Base-by-base conservation (phyloP, 2,329 filamentous ascomycete genomes). In the Xenoacremonium recifei region DNA sequence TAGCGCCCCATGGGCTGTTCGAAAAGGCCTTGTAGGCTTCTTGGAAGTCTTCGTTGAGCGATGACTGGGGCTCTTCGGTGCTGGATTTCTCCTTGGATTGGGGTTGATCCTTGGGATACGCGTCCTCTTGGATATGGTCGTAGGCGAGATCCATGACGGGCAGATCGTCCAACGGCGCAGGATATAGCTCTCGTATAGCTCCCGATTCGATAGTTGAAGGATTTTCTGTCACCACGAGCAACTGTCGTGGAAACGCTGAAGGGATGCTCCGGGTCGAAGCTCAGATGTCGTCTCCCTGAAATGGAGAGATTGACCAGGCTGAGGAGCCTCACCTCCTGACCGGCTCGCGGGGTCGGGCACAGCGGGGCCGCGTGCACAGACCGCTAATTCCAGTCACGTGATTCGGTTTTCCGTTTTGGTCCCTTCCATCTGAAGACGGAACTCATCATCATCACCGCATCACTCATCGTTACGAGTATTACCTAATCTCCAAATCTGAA, bases 111-210 rank as follows among this genome's bases (percentile, higher is more conserved):
- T 81, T 77, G 29, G 79, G 74, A 48, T 88, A 77, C 38, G 82
- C 79, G 64, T 93, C 85, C 71, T 96, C 89, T 63, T 89, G 84
- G 59, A 97, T 95, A 67, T 96, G 90, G 62, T 99, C 93, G 77
- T 97, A 99, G 33, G 91, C 91, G 61, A 95, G 77, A 79, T 99
- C 93, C 93, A 99, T 97, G 51, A 51, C 39, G 48, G n/a, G n/a
- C n/a, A n/a, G n/a, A n/a, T n/a, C n/a, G n/a, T n/a, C n/a, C n/a
- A n/a, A n/a, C n/a, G n/a, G n/a, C n/a, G n/a, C n/a, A n/a, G n/a
- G n/a, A n/a, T n/a, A n/a, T n/a, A n/a, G n/a, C n/a, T 11, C 10
- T 9, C 34, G 9, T 38, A 19, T 13, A 16, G 9, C 36, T 23
- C 25, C 18, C n/a, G 23, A 23, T 15, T 18, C 29, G 37, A 11